phyloP scores from a whole-genome alignment of 2,329 filamentous ascomycete genomes.

The Dryadomyces quercivorus region DNA sequence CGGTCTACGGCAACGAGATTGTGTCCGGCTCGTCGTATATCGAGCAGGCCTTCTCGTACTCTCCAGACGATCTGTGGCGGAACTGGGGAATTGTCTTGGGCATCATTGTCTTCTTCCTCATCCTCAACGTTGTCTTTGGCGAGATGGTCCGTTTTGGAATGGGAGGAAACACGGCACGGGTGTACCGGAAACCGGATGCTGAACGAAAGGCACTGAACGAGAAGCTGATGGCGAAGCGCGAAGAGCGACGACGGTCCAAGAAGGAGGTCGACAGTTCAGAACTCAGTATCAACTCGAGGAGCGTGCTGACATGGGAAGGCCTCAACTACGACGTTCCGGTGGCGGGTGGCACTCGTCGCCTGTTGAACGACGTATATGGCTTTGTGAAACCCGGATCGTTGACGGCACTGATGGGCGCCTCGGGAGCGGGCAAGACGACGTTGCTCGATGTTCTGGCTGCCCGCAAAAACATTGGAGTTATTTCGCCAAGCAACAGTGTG shows the following conservation, averaged over 20 bases:
- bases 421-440: constrained; percentile 80
- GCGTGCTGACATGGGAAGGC: constrained; percentile 75
- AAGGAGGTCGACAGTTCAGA: constrained; percentile 32
- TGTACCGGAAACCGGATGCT: constrained; percentile 59
- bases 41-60: constrained; percentile 54
- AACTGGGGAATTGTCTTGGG: constrained; percentile 73
- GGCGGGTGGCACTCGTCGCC: constrained; percentile 39
- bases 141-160: constrained; percentile 69
- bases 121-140: constrained; percentile 64
- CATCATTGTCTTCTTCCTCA: constrained; percentile 64
- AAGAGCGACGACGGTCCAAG: constrained; percentile 37
- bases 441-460: constrained; percentile 62
- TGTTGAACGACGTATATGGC: constrained; percentile 46
- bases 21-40: constrained; percentile 62
- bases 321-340: constrained; percentile 66
- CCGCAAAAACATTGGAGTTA: constrained; percentile 50
- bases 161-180: constrained; percentile 68
- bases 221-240: constrained; percentile 45
- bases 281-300: constrained; percentile 46
- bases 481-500: constrained; percentile 35
- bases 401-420: constrained; percentile 68
- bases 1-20: constrained; percentile 46
- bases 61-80: constrained; percentile 58
- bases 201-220: constrained; percentile 56
- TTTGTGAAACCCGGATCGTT: constrained; percentile 68